These are phyloP conservation scores for Melampsora americana DNA, from an alignment of 1,284 basidiomycete genomes.

Conservation along the genomic window DNA sequence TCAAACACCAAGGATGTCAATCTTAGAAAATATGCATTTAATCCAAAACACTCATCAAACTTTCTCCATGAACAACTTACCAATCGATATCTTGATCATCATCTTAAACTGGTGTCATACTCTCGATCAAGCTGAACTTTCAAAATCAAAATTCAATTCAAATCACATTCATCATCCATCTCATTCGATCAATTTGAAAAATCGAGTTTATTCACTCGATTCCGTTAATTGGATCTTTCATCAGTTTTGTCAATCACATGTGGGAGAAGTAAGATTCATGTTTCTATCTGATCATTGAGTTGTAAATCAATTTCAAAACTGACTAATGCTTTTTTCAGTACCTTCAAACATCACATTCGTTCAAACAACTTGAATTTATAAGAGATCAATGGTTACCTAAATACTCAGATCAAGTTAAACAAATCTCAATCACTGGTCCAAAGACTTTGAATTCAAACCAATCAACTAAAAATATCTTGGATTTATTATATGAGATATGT, in stretches of 20 bases:
- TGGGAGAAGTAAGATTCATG: neutral
- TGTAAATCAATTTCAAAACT: neutral
- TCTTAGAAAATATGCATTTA: no score
- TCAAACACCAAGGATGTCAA: no score
- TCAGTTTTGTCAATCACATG: conserved; percentile 1
- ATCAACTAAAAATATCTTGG: neutral
- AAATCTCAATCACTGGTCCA: neutral
- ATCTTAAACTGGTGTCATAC: neutral
- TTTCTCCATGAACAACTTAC: neutral
- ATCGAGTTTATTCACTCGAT: neutral
- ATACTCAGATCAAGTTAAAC: neutral
- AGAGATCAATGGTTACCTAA: neutral
- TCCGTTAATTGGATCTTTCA: neutral
- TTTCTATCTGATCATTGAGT: neutral
- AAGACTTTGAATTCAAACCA: neutral
- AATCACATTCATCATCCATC: neutral
- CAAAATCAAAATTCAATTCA: neutral
- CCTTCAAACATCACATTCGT: neutral
- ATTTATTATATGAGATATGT: neutral
- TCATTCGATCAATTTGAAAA: neutral
- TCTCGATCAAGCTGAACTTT: neutral
- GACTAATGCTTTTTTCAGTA: neutral
- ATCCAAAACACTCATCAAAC: no score
- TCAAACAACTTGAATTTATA: neutral
- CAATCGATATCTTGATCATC: neutral